Evolutionary conservation across 495 filamentous ascomycete genomes (phyloP).

Genomic region (Penicillium fimorum): DNA sequence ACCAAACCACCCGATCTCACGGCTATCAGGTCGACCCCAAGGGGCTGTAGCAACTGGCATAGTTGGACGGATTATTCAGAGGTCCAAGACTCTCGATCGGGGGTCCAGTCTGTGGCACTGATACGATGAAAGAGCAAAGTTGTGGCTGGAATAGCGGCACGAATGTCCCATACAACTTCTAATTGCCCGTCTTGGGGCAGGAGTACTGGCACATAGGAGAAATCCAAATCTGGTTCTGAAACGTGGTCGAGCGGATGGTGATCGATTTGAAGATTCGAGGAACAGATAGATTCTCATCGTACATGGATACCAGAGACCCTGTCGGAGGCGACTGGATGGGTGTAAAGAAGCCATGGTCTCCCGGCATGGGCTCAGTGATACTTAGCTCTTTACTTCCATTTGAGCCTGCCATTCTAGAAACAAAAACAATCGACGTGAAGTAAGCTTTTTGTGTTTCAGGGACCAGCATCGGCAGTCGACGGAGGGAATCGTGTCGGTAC

Average conservation of each 20-base stretch:
- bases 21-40: not conserved
- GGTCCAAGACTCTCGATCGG: not conserved
- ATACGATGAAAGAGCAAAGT: not conserved
- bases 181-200: conserved; percentile 46
- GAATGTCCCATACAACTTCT: conserved; percentile 53
- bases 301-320: not conserved
- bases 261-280: not conserved
- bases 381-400: not conserved
- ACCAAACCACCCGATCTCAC: not conserved
- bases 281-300: not conserved
- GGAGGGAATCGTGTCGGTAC: not conserved
- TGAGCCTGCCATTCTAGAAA: not conserved
- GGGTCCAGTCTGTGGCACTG: not conserved
- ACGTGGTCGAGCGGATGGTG: not conserved
- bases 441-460: not conserved
- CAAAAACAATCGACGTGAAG: not conserved
- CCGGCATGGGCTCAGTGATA: not conserved
- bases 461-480: not conserved
- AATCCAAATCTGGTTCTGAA: not conserved
- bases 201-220: conserved; percentile 53
- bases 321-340: not conserved
- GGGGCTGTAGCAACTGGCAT: not conserved
- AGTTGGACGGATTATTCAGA: not conserved
- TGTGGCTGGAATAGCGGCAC: conserved; percentile 26
- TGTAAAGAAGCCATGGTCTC: not conserved